Evolutionary conservation across 768 basidiomycete species (phyloP).

Genomic region (Lactarius evosmus): DNA sequence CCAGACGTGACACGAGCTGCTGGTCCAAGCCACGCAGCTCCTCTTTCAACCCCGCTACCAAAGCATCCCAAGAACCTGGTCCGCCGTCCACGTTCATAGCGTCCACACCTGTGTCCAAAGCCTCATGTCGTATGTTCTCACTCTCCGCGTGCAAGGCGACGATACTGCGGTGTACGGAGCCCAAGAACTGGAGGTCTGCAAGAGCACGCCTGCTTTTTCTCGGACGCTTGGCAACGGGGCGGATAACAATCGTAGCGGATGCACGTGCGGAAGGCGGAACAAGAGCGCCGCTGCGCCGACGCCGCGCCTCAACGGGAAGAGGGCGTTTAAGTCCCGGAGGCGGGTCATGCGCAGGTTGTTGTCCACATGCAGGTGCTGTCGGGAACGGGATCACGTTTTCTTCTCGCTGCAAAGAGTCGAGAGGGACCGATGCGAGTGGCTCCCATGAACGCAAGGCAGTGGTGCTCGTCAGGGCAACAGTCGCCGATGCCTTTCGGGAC

Average conservation of each 20-base stretch:
- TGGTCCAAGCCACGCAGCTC: slow-evolving; percentile 22
- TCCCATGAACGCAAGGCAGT: slow-evolving; percentile 20
- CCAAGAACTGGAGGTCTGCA: slow-evolving; percentile 27
- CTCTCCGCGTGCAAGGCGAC: slow-evolving; percentile 14
- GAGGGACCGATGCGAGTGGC: not conserved
- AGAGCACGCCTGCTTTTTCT: slow-evolving; percentile 27
- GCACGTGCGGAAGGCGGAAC: slow-evolving; percentile 16
- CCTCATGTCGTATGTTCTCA: not conserved
- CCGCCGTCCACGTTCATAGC: slow-evolving; percentile 14
- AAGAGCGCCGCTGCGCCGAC: slow-evolving; percentile 20
- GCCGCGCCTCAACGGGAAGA: slow-evolving; percentile 17
- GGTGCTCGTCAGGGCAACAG: slow-evolving; percentile 24
- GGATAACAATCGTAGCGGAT: not conserved
- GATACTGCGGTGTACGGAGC: slow-evolving; percentile 27
- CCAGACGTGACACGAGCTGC: slow-evolving; percentile 18
- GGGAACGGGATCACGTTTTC: slow-evolving; percentile 19
- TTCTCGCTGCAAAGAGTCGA: slow-evolving; percentile 3
- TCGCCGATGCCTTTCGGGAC: slow-evolving; percentile 23
- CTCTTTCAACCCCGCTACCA: slow-evolving; percentile 8
- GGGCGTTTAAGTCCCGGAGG: slow-evolving; percentile 20
- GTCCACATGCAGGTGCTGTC: slow-evolving; percentile 4
- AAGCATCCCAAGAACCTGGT: not conserved
- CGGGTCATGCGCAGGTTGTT: not conserved
- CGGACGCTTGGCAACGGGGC: slow-evolving; percentile 24
- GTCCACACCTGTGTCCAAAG: not conserved